Percentiles rank a stretch among this genome's conserved stretches.
These are phyloP conservation scores for Schoenoplectus triqueter DNA, from an alignment of 202 grass and related monocot genomes.

Conservation along the genomic window DNA sequence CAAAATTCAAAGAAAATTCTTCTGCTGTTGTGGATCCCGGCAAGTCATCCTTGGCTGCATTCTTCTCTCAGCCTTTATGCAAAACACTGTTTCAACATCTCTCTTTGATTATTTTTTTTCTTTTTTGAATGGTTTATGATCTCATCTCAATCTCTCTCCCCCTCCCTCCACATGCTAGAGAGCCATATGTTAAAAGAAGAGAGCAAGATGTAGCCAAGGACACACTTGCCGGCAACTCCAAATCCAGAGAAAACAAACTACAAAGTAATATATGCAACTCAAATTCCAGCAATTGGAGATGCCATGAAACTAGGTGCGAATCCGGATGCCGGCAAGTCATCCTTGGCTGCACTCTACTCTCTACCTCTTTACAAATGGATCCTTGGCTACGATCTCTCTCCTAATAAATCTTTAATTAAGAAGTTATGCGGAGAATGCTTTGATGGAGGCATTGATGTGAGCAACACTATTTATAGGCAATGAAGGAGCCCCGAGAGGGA, in stretches of 20 bases:
- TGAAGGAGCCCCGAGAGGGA: constrained; percentile 24
- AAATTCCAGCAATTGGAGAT: background rate
- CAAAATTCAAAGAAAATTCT: constrained; percentile 2
- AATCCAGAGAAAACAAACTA: constrained; percentile 37
- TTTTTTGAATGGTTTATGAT: background rate
- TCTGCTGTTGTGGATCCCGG: constrained; percentile 37
- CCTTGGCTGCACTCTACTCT: constrained; percentile 98
- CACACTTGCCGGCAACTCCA: constrained; percentile 71
- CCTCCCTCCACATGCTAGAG: constrained; percentile 33
- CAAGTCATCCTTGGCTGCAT: constrained; percentile 18
- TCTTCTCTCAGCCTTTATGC: constrained; percentile 55
- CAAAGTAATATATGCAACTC: constrained; percentile 21
- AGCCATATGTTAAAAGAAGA: constrained; percentile 77
- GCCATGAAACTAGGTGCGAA: background rate
- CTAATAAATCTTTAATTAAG: constrained; percentile 8
- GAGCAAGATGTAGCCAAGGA: constrained; percentile 94
- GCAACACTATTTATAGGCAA: constrained; percentile 61
- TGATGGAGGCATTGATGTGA: constrained; percentile 43
- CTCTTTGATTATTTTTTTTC: background rate
- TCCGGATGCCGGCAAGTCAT: constrained; percentile 85
- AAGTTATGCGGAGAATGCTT: constrained; percentile 40
- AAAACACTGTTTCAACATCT: constrained; percentile 31
- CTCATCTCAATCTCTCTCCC: background rate
- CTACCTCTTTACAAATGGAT: constrained; percentile 64
- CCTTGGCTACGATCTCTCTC: constrained; percentile 16